Evolutionary conservation across 2,329 filamentous ascomycete species (phyloP).

Genomic region (Ustilaginoidea virens): DNA sequence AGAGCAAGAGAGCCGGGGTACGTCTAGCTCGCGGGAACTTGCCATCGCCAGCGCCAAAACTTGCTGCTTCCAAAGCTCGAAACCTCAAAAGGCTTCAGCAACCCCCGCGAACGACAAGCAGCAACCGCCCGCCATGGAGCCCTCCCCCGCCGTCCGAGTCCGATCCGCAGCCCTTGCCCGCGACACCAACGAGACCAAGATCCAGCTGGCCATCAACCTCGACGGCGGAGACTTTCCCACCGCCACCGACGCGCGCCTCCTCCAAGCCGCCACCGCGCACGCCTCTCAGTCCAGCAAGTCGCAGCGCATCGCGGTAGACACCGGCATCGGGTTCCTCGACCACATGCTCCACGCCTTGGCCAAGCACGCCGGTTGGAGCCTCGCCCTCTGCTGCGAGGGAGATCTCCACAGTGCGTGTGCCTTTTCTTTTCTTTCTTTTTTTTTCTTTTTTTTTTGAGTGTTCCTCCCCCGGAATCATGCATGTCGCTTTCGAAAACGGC

Average conservation of each 20-base stretch:
- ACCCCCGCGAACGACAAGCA: no score
- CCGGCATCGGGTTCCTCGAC: slow-evolving; percentile 93
- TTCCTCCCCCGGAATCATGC: no score
- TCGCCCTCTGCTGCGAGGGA: slow-evolving; percentile 68
- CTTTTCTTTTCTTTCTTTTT: not conserved
- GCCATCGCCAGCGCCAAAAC: no score
- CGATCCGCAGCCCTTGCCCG: slow-evolving; percentile 70
- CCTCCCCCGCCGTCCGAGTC: slow-evolving; percentile 12
- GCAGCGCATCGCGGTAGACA: slow-evolving; percentile 77
- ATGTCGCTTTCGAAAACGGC: no score
- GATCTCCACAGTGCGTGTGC: slow-evolving; percentile 68
- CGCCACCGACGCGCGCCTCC: slow-evolving; percentile 41
- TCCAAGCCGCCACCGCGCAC: slow-evolving; percentile 43
- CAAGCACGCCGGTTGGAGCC: slow-evolving; percentile 90
- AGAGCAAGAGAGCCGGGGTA: no score
- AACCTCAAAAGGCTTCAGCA: no score
- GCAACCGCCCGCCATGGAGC: slow-evolving; percentile 9
- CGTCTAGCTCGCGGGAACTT: no score
- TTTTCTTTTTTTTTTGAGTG: no score
- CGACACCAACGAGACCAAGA: slow-evolving; percentile 96
- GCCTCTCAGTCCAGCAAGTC: slow-evolving; percentile 72
- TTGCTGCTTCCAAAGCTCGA: no score
- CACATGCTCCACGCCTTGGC: slow-evolving; percentile 97
- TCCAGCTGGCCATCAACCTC: slow-evolving; percentile 81
- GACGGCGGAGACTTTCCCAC: slow-evolving; percentile 71